Conservation (phyloP, 2,329 filamentous ascomycete genomes). For the Aspergillus sp. region DNA sequence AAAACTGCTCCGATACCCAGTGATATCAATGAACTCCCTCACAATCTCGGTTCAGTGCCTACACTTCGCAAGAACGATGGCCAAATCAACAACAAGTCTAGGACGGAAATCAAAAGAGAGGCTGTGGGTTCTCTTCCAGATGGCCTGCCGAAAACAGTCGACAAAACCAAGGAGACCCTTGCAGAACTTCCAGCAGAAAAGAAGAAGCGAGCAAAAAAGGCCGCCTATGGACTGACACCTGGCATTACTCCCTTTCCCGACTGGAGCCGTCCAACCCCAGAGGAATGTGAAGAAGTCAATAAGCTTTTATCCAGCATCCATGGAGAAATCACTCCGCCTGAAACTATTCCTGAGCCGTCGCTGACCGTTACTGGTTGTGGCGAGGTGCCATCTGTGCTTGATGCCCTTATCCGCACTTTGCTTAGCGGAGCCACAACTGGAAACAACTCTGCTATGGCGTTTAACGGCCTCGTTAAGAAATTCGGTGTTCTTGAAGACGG, state of each 20-base stretch:
- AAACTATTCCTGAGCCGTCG: conserved; percentile 68
- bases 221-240: conserved; percentile 54
- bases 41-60: conserved; percentile 51
- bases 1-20: not conserved
- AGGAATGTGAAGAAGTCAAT: conserved; percentile 70
- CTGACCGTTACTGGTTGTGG: conserved; percentile 70
- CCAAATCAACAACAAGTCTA: not conserved
- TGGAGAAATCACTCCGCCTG: conserved; percentile 63
- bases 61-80: not conserved
- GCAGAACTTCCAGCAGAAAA: not conserved
- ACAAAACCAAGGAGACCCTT: conserved; percentile 18
- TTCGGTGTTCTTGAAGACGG: conserved; percentile 65
- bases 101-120: conserved; percentile 16
- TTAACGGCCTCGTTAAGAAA: conserved; percentile 62
- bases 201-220: conserved; percentile 16
- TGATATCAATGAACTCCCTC: conserved; percentile 51
- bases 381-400: conserved; percentile 64
- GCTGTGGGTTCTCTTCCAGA: conserved; percentile 4
- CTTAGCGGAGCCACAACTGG: conserved; percentile 62
- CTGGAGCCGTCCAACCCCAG: conserved; percentile 62
- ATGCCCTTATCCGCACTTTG: conserved; percentile 62
- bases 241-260: conserved; percentile 66
- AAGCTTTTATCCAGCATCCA: conserved; percentile 65
- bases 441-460: conserved; percentile 64
- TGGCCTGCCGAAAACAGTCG: conserved; percentile 18